These are phyloP conservation scores for Alternaria sp. DNA, from an alignment of 2,329 filamentous ascomycete species.

Conservation along the genomic window DNA sequence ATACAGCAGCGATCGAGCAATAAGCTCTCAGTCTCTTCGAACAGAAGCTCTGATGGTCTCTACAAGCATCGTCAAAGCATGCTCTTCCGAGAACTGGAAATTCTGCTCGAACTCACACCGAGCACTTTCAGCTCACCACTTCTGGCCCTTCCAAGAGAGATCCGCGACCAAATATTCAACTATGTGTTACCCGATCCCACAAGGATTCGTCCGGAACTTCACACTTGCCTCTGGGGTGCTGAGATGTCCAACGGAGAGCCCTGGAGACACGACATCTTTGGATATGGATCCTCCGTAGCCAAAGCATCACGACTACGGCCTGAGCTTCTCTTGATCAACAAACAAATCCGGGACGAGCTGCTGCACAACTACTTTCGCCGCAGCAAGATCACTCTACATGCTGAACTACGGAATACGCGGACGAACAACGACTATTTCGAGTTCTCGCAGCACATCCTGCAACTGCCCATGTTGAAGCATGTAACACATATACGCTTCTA, in stretches of 20 bases:
- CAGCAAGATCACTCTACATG: slow-evolving; percentile 42
- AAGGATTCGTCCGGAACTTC: slow-evolving; percentile 34
- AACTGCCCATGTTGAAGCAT: slow-evolving; percentile 35
- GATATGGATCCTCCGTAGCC: slow-evolving; percentile 36
- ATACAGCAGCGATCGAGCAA: slow-evolving; percentile 22
- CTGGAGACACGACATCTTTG: slow-evolving; percentile 44
- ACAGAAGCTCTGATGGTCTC: slow-evolving; percentile 32
- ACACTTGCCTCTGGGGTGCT: slow-evolving; percentile 44
- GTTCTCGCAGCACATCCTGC: slow-evolving; percentile 43
- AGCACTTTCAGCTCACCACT: slow-evolving; percentile 40
- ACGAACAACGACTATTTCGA: slow-evolving; percentile 41
- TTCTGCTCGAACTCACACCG: slow-evolving; percentile 43
- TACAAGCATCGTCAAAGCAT: slow-evolving; percentile 41
- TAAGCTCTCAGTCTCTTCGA: slow-evolving; percentile 33
- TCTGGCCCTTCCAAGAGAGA: slow-evolving; percentile 38
- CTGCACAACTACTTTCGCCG: slow-evolving; percentile 35
- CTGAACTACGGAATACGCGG: slow-evolving; percentile 40
- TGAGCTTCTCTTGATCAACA: slow-evolving; percentile 37
- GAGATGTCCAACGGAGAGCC: slow-evolving; percentile 42
- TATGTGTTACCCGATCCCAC: slow-evolving; percentile 31
- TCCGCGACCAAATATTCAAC: slow-evolving; percentile 35
- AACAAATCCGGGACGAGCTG: slow-evolving; percentile 38
- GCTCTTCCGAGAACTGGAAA: slow-evolving; percentile 42
- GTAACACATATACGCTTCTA: slow-evolving; percentile 43
- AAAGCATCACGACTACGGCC: slow-evolving; percentile 28